phyloP scores from a whole-genome alignment of 78 protist genomes.

The Protostelium mycophagum region DNA sequence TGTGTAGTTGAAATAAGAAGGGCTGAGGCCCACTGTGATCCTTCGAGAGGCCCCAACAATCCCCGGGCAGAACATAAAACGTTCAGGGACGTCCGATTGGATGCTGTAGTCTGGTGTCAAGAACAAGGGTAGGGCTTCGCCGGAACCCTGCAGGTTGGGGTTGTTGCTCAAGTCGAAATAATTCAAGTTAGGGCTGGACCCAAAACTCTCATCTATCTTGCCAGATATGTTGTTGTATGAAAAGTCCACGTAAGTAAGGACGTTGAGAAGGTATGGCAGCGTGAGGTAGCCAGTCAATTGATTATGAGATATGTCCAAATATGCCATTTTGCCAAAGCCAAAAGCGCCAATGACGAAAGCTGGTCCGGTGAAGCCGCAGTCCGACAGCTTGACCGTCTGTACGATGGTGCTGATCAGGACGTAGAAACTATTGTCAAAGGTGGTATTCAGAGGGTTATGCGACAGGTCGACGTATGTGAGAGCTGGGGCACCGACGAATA shows the following conservation, averaged over 20 bases:
- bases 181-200: background rate
- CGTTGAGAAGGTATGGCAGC: background rate
- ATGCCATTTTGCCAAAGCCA: background rate
- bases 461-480: background rate
- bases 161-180: background rate
- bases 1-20: background rate
- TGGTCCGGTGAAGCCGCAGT: background rate
- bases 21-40: background rate
- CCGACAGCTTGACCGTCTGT: background rate
- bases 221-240: background rate
- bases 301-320: background rate
- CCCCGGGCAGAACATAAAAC: background rate
- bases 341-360: background rate
- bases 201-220: background rate
- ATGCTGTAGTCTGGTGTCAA: background rate
- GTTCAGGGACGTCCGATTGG: background rate
- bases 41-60: background rate
- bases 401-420: background rate
- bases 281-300: background rate
- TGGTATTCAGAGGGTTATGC: background rate
- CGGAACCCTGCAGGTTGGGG: background rate
- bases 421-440: background rate
- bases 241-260: background rate
- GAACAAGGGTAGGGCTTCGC: background rate
- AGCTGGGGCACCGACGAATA: too few relatives aligned